Percentiles rank a stretch among this genome's conserved stretches.
Evolutionary conservation across 2,329 filamentous ascomycete species (phyloP).

Genomic region (Cladosporium velox): DNA sequence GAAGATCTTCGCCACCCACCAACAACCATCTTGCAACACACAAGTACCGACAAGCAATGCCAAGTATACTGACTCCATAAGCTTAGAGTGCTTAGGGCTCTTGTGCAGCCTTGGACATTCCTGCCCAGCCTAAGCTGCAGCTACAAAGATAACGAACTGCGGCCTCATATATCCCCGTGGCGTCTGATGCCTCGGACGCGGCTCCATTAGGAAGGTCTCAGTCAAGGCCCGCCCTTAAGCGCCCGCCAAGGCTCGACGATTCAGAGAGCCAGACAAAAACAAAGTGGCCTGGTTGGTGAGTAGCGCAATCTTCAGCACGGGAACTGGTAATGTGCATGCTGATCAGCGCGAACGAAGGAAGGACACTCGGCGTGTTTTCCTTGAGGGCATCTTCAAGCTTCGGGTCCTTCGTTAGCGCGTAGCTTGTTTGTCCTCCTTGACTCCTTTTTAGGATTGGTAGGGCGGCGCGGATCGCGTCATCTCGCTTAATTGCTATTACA

Average conservation of each 20-base stretch:
- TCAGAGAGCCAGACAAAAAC: not conserved
- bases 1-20: not conserved
- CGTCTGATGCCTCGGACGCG: not conserved
- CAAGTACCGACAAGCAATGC: conserved; percentile 6
- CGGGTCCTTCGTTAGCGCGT: not conserved
- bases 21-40: too few relatives aligned
- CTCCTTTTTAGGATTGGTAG: not conserved
- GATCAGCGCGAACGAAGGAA: not conserved
- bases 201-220: conserved; percentile 4
- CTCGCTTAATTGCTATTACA: not conserved
- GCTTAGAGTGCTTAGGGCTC: conserved; percentile 1
- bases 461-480: not conserved
- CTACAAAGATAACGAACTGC: not conserved
- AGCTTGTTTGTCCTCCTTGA: conserved; percentile 1
- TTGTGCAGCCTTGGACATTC: not conserved
- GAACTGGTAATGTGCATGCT: not conserved
- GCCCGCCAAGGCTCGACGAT: not conserved
- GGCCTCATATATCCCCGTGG: not conserved
- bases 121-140: not conserved
- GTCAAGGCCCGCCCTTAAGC: not conserved
- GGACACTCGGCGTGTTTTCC: not conserved
- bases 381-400: not conserved
- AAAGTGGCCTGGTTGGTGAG: not conserved
- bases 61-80: not conserved
- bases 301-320: not conserved